Conservation (phyloP, 169 alveolate genomes). For the Plasmodium chabaudi region DNA sequence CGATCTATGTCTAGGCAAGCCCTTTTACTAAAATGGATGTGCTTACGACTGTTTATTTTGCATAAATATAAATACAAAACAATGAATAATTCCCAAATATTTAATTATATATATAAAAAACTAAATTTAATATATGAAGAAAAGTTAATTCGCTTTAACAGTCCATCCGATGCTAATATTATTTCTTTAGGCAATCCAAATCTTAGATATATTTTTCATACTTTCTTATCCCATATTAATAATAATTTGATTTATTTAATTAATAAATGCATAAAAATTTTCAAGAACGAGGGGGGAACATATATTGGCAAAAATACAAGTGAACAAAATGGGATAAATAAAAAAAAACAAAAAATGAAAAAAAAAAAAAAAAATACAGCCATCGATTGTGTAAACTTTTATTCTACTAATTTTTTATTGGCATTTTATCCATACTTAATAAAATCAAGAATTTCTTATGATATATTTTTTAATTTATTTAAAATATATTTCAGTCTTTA, state of each 20-base stretch:
- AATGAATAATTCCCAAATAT: conserved; percentile 2
- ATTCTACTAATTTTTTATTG: conserved; percentile 20
- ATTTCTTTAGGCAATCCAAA: conserved; percentile 1
- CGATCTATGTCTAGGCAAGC: conserved; percentile 48
- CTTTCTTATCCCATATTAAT: conserved; percentile 9
- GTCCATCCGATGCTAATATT: conserved; percentile 2
- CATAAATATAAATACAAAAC: conserved; percentile 26
- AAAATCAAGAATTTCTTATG: conserved; percentile 30
- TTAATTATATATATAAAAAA: conserved; percentile 41
- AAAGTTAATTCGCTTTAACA: conserved; percentile 1
- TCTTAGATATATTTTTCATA: conserved; percentile 9
- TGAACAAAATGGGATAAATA: not conserved
- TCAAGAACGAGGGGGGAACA: not conserved
- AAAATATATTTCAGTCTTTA: conserved; percentile 53
- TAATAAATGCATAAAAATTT: not conserved
- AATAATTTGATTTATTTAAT: not conserved
- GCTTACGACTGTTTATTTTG: conserved; percentile 46
- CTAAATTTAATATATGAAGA: conserved; percentile 13
- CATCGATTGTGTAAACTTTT: conserved; percentile 18
- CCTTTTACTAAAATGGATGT: conserved; percentile 30
- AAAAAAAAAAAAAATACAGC: not conserved
- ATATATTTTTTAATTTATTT: conserved; percentile 38
- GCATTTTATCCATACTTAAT: conserved; percentile 63
- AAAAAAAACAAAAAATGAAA: not conserved
- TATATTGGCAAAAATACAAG: not conserved